Evolutionary conservation across 169 alveolate genomes (phyloP).

Genomic region (Cryptosporidium sp.): DNA sequence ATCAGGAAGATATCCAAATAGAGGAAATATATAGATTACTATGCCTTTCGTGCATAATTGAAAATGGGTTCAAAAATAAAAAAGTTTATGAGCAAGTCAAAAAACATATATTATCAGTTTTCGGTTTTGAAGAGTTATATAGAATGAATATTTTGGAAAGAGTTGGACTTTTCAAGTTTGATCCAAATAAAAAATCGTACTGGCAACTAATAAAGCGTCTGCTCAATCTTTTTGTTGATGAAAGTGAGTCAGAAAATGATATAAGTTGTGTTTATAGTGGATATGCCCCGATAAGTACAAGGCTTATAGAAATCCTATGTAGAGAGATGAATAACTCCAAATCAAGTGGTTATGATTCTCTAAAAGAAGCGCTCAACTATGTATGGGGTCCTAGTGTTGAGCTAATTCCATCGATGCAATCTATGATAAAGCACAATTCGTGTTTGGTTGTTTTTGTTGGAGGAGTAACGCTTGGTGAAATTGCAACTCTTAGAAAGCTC

Average conservation of each 20-base stretch:
- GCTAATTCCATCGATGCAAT: not conserved
- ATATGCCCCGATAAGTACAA: slow-evolving; percentile 79
- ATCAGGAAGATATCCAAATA: slow-evolving; percentile 73
- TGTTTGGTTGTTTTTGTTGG: slow-evolving; percentile 80
- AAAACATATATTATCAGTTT: slow-evolving; percentile 70
- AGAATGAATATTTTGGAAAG: slow-evolving; percentile 76
- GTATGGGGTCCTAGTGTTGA: slow-evolving; percentile 75
- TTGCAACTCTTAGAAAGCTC: slow-evolving; percentile 78
- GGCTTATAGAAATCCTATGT: slow-evolving; percentile 42
- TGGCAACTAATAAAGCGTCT: slow-evolving; percentile 59
- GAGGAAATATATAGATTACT: slow-evolving; percentile 79
- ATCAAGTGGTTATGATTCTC: not conserved
- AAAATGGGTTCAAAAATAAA: slow-evolving; percentile 77
- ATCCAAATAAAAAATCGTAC: slow-evolving; percentile 31
- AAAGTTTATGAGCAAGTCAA: slow-evolving; percentile 59
- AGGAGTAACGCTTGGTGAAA: slow-evolving; percentile 83
- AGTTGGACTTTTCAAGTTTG: slow-evolving; percentile 78
- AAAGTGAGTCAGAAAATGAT: slow-evolving; percentile 75
- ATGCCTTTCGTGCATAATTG: slow-evolving; percentile 79
- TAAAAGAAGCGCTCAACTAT: slow-evolving; percentile 42
- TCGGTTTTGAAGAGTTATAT: slow-evolving; percentile 78
- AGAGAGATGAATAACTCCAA: not conserved
- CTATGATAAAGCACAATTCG: not conserved
- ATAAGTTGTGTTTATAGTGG: slow-evolving; percentile 82
- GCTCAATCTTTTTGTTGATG: slow-evolving; percentile 77